phyloP scores from a whole-genome alignment of 148 eudicot genomes.

The Euryodendron excelsum region DNA sequence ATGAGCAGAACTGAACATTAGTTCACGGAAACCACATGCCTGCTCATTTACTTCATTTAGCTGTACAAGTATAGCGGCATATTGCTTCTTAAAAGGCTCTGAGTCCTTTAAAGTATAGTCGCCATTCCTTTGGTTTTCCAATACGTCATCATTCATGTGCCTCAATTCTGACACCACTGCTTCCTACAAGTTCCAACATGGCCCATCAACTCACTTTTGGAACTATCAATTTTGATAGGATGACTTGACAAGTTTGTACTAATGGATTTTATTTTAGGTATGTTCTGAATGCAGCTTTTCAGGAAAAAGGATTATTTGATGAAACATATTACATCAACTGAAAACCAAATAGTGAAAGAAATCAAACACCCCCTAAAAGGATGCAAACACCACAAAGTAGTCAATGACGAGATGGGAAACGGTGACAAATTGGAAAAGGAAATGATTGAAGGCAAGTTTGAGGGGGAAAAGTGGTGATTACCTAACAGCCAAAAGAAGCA shows the following conservation, averaged over 20 bases:
- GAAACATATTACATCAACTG: not conserved
- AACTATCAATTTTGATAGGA: conserved; percentile 7
- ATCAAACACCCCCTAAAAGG: not conserved
- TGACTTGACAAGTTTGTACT: not conserved
- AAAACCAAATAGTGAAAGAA: not conserved
- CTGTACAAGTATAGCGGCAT: conserved; percentile 88
- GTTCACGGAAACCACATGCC: conserved; percentile 35
- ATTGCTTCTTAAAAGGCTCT: conserved; percentile 85
- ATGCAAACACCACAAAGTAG: not conserved
- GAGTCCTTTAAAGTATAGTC: conserved; percentile 55
- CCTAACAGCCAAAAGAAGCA: no score
- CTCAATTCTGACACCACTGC: conserved; percentile 79
- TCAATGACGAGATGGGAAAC: not conserved
- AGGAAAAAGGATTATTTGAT: not conserved
- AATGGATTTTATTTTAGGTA: not conserved
- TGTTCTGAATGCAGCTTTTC: not conserved
- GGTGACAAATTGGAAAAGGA: not conserved
- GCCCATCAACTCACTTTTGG: not conserved
- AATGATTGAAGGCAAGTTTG: not conserved
- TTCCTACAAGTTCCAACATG: conserved; percentile 50
- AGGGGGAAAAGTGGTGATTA: no score
- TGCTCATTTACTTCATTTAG: conserved; percentile 77
- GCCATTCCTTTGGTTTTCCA: conserved; percentile 47
- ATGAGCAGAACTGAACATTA: not conserved
- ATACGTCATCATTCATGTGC: conserved; percentile 84